phyloP scores from a whole-genome alignment of 2,329 filamentous ascomycete species.

The Trichoderma sp. region DNA sequence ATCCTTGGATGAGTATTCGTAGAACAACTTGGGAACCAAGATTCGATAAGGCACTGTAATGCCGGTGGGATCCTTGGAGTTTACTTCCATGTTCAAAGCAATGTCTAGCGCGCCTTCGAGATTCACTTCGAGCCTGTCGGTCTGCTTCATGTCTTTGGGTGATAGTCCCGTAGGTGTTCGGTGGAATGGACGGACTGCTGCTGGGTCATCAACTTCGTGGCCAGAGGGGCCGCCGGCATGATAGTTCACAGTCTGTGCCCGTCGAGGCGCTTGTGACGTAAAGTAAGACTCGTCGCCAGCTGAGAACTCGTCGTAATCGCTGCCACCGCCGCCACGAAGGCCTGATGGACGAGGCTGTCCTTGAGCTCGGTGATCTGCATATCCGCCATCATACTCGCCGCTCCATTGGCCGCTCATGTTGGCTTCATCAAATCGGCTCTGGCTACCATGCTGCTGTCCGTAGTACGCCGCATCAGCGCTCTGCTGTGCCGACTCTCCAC shows the following conservation, averaged over 20 bases:
- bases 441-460: conserved; percentile 48
- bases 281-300: conserved; percentile 63
- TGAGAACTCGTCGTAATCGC: conserved; percentile 53
- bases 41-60: conserved; percentile 87
- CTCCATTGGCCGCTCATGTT: conserved; percentile 62
- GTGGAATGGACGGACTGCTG: conserved; percentile 55
- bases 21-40: conserved; percentile 77
- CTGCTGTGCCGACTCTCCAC: conserved; percentile 54
- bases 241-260: conserved; percentile 39
- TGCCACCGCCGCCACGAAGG: conserved; percentile 51
- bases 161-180: conserved; percentile 72
- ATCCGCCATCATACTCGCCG: conserved; percentile 46
- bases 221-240: conserved; percentile 31
- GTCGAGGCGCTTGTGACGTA: conserved; percentile 46
- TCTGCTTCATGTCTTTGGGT: conserved; percentile 61
- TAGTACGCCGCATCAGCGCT: conserved; percentile 35
- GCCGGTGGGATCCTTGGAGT: conserved; percentile 80
- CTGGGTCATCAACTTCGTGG: conserved; percentile 34
- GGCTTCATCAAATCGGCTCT: conserved; percentile 50
- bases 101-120: conserved; percentile 85
- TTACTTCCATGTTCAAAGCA: conserved; percentile 86
- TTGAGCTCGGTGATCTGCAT: conserved; percentile 32
- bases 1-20: conserved; percentile 54
- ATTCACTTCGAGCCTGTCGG: conserved; percentile 65
- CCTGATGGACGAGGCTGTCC: conserved; percentile 37